Evolutionary conservation across 306 rosid genomes (phyloP), one percentile per base, ranked within the genome.

Genomic region (Quercus parvula): DNA sequence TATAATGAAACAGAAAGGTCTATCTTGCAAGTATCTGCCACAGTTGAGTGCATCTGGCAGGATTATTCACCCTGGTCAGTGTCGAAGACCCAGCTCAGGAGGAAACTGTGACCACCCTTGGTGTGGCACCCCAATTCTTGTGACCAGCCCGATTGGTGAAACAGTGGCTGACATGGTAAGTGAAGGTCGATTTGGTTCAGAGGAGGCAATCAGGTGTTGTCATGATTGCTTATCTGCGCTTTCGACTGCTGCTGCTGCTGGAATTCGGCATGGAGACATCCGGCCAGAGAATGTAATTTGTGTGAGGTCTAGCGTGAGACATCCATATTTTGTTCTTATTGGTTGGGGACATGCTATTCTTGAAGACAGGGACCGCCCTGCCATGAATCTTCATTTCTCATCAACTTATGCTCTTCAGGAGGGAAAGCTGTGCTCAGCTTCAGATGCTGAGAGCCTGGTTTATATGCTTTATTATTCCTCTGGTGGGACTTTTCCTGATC

Each of bases 261-360:
- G 97, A 78, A 88, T 95, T 85, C 88, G 97, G 73, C 99, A 95
- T 56, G 99, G 99, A 61, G 98, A 95, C 86, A 89, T 95, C 79
- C 81, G 92, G 72, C 98, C 99, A 24, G 98, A 93, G 90, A 95
- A 93, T 71, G 89, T 95, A 74, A 87, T 95, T 75, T 86, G 87
- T 79, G 92, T 93, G 66, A 84, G 82, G 78, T 88, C 92, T 52
- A 87, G 94, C 0, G 75, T 54, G 63, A 81, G 88, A 56, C 87
- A 83, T 52, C 96, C 93, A 38, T 87, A 85, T 83, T 95, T 91
- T 84, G 96, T 91, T 69, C 90, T 92, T 24, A 86, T 93, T 41
- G 97, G 97, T 24, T 95, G 99, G 99, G 99, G 99, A 25, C 99
- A 85, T 81, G 98, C 98, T 17, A 90, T 95, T 88, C 93, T 95